phyloP scores from a whole-genome alignment of 1,139 yeast genomes.

The Nakaseomyces delphensis region DNA sequence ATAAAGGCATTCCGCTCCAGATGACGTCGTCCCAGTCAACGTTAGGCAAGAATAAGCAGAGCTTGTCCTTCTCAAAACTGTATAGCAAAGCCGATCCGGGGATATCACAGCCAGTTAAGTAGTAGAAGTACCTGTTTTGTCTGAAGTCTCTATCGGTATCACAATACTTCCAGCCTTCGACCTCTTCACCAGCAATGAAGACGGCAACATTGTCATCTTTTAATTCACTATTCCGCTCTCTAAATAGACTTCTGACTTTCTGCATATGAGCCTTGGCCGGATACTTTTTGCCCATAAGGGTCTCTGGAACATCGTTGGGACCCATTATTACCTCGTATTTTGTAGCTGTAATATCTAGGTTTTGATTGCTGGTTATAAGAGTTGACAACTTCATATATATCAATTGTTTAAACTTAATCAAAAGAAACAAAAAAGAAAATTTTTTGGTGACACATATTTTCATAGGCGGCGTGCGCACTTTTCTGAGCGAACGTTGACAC shows the following conservation, averaged over 20 bases:
- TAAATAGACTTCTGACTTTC: slow-evolving; percentile 34
- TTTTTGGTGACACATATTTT: not conserved
- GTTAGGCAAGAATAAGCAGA: slow-evolving; percentile 70
- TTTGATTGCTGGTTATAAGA: not conserved
- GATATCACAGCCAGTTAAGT: slow-evolving; percentile 74
- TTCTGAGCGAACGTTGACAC: not conserved
- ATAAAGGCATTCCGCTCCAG: slow-evolving; percentile 87
- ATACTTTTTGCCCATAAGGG: slow-evolving; percentile 19
- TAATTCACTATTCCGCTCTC: slow-evolving; percentile 3
- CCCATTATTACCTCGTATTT: not conserved
- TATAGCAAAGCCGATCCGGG: slow-evolving; percentile 70
- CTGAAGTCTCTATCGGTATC: slow-evolving; percentile 76
- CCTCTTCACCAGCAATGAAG: slow-evolving; percentile 61
- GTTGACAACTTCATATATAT: not conserved
- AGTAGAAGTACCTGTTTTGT: slow-evolving; percentile 85
- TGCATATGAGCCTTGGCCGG: slow-evolving; percentile 40
- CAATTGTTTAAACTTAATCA: not conserved
- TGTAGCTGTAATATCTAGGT: no score
- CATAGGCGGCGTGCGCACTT: not conserved
- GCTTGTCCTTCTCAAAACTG: slow-evolving; percentile 43
- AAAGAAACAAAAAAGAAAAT: not conserved
- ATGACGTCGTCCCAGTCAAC: slow-evolving; percentile 82
- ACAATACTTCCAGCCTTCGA: slow-evolving; percentile 61
- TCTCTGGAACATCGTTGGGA: slow-evolving; percentile 18
- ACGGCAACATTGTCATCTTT: slow-evolving; percentile 25